Percentiles rank a stretch among this genome's conserved stretches.
Conservation (phyloP, 192 early-diverging fungal species). For the Backusella luteola region DNA sequence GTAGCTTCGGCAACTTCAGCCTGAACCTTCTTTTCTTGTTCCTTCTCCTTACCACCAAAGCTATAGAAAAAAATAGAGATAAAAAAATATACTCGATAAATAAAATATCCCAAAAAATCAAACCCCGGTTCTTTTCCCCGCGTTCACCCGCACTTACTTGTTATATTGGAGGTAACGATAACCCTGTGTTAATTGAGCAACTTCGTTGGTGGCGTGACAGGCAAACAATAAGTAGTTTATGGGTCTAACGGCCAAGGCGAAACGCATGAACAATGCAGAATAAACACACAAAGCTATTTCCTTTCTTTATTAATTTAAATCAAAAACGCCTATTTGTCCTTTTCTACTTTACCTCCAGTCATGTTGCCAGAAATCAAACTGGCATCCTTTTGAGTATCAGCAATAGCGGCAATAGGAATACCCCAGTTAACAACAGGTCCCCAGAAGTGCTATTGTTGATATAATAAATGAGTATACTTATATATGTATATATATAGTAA, state of each 20-base stretch:
- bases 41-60: constrained; percentile 39
- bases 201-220: constrained; percentile 90
- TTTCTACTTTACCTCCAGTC: constrained; percentile 63
- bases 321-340: background rate
- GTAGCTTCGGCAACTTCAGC: constrained; percentile 4
- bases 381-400: constrained; percentile 86
- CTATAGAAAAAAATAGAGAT: constrained; percentile 24
- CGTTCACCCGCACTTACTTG: constrained; percentile 44
- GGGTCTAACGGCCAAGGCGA: constrained; percentile 90
- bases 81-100: background rate
- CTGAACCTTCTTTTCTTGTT: background rate
- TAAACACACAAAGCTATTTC: constrained; percentile 79
- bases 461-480: background rate
- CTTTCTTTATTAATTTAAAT: background rate
- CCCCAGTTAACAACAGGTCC: constrained; percentile 86
- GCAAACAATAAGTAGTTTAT: constrained; percentile 91
- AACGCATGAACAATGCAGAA: constrained; percentile 92
- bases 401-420: constrained; percentile 92
- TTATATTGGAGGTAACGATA: constrained; percentile 81
- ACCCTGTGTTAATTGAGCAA: constrained; percentile 84
- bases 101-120: background rate
- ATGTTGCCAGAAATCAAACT: constrained; percentile 93
- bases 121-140: background rate
- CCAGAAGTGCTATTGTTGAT: constrained; percentile 49
- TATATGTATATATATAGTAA: background rate